These are phyloP conservation scores for Coemansia sp. DNA, from an alignment of 192 early-diverging fungal species.

Conservation along the genomic window DNA sequence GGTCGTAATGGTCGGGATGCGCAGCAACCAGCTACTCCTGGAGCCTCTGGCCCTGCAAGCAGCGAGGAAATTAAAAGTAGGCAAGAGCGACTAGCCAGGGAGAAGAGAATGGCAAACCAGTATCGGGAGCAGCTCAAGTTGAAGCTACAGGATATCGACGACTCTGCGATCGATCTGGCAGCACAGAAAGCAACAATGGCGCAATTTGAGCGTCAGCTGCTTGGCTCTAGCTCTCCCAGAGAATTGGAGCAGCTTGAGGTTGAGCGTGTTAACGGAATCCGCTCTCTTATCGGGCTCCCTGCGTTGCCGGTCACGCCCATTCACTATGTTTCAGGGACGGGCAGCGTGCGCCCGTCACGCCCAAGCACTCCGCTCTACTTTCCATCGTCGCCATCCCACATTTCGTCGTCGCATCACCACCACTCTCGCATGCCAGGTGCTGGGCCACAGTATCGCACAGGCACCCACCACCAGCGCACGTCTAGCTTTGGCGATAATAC, in stretches of 20 bases:
- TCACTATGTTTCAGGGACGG: conserved; percentile 1
- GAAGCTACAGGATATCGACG: conserved; percentile 24
- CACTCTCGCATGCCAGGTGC: conserved; percentile 9
- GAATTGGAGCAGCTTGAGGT: conserved; percentile 50
- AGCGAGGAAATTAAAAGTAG: conserved; percentile 32
- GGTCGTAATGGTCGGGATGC: conserved; percentile 22
- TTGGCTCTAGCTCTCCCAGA: conserved; percentile 39
- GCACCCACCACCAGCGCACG: conserved; percentile 28
- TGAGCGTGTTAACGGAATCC: conserved; percentile 50
- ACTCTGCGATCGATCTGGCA: conserved; percentile 38
- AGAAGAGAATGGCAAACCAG: conserved; percentile 34
- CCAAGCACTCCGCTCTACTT: conserved; percentile 46
- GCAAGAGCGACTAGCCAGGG: conserved; percentile 45
- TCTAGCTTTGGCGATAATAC: conserved; percentile 27
- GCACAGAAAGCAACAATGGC: conserved; percentile 41
- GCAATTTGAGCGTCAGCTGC: conserved; percentile 44
- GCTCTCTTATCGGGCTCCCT: conserved; percentile 48
- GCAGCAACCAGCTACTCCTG: conserved; percentile 2
- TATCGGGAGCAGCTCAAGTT: conserved; percentile 42
- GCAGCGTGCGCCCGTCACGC: conserved; percentile 44
- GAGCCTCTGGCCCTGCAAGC: conserved; percentile 2
- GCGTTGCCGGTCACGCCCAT: conserved; percentile 24
- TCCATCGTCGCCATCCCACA: conserved; percentile 28
- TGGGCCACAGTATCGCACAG: conserved; percentile 1
- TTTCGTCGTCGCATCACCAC: conserved; percentile 17